phyloP scores from a whole-genome alignment of 805 yeast species.

The Pichia phayaonensis region DNA sequence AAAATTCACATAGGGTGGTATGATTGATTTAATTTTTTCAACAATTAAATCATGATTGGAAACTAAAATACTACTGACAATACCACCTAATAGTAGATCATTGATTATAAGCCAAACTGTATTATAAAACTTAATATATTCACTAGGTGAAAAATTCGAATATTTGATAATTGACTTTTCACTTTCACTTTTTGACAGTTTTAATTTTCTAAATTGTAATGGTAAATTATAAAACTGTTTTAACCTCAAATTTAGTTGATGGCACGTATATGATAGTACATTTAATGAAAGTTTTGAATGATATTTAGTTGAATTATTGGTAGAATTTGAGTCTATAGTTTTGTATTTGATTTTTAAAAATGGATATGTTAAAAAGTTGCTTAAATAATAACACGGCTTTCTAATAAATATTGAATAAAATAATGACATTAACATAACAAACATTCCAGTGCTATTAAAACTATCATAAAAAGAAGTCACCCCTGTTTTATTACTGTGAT shows the following conservation, averaged over 20 bases:
- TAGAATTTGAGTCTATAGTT: not conserved
- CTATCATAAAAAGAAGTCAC: not conserved
- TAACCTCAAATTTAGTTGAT: slow-evolving; percentile 71
- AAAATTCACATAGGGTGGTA: slow-evolving; percentile 28
- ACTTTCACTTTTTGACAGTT: slow-evolving; percentile 30
- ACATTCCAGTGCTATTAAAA: not conserved
- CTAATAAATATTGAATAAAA: slow-evolving; percentile 7
- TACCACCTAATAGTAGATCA: slow-evolving; percentile 69
- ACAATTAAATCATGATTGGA: slow-evolving; percentile 14
- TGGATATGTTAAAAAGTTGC: slow-evolving; percentile 13
- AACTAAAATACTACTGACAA: slow-evolving; percentile 41
- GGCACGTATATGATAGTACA: slow-evolving; percentile 36
- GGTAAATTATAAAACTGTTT: slow-evolving; percentile 77
- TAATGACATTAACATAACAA: not conserved
- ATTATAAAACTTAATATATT: slow-evolving; percentile 75
- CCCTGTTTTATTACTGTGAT: not conserved
- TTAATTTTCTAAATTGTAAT: slow-evolving; percentile 57
- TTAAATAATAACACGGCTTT: slow-evolving; percentile 8
- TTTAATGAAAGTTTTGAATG: slow-evolving; percentile 6
- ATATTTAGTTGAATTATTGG: not conserved
- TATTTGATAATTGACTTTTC: slow-evolving; percentile 34
- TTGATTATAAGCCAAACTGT: slow-evolving; percentile 81
- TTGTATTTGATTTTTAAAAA: slow-evolving; percentile 3
- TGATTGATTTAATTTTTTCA: slow-evolving; percentile 4
- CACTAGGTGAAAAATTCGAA: slow-evolving; percentile 34